Percentiles rank a stretch among this genome's conserved stretches.
These are phyloP conservation scores for Diplotaxis tenuifolia DNA, from an alignment of 345 rosid species.

Conservation along the genomic window DNA sequence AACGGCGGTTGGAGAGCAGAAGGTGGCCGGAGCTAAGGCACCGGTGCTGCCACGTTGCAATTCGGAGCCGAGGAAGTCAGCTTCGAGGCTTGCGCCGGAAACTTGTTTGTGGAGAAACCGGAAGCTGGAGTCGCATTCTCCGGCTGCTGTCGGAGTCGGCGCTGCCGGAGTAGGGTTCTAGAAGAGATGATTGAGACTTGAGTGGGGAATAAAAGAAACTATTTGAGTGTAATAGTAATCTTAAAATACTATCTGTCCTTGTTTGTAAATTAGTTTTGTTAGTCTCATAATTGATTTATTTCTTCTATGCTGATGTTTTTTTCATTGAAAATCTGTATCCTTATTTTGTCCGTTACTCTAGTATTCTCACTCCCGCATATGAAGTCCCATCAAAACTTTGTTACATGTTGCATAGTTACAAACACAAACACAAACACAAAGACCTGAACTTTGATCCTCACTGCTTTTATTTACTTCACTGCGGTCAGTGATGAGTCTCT, in stretches of 20 bases:
- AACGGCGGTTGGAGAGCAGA: slow-evolving; percentile 50
- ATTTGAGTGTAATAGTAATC: slow-evolving; percentile 29
- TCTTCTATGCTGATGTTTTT: slow-evolving; percentile 18
- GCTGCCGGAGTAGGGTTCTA: slow-evolving; percentile 75
- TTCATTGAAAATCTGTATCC: slow-evolving; percentile 15
- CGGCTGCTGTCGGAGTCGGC: slow-evolving; percentile 60
- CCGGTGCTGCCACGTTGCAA: slow-evolving; percentile 78
- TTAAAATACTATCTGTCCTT: slow-evolving; percentile 23
- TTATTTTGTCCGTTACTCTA: slow-evolving; percentile 24
- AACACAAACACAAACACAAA: slow-evolving; percentile 6
- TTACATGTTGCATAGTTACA: slow-evolving; percentile 27
- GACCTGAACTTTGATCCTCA: slow-evolving; percentile 53
- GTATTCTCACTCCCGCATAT: slow-evolving; percentile 32
- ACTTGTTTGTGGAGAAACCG: slow-evolving; percentile 85
- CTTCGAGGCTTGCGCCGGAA: slow-evolving; percentile 65
- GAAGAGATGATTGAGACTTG: slow-evolving; percentile 3
- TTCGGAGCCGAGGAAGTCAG: slow-evolving; percentile 81
- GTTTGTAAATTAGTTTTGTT: slow-evolving; percentile 41
- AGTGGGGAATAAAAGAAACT: slow-evolving; percentile 13
- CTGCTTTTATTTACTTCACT: slow-evolving; percentile 38
- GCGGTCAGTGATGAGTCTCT: too few relatives aligned
- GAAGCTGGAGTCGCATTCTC: slow-evolving; percentile 79
- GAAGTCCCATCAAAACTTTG: slow-evolving; percentile 30
- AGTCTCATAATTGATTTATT: slow-evolving; percentile 31
- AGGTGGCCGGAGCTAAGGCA: slow-evolving; percentile 55